These are phyloP conservation scores for Cinnamomum chago DNA, from an alignment of 164 flowering plant species.

Conservation along the genomic window DNA sequence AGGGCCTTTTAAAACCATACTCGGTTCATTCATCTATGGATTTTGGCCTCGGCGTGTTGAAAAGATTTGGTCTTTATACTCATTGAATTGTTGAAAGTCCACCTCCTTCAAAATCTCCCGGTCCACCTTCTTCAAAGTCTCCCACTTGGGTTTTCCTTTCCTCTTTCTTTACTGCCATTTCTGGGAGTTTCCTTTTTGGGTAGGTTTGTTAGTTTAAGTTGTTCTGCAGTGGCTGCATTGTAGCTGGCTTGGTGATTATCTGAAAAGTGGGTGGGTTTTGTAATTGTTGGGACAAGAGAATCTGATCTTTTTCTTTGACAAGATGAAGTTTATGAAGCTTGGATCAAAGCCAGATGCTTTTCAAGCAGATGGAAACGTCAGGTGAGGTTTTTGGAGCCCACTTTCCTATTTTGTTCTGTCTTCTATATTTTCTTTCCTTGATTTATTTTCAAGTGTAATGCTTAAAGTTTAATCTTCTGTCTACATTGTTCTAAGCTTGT, in stretches of 20 bases:
- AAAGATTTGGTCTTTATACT: constrained; percentile 41
- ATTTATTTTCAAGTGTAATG: too few relatives aligned
- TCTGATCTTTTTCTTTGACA: constrained; percentile 20
- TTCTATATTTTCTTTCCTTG: too few relatives aligned
- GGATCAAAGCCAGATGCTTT: constrained; percentile 94
- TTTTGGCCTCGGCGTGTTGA: constrained; percentile 35
- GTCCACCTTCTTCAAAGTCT: constrained; percentile 26
- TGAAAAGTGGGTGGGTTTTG: constrained; percentile 18
- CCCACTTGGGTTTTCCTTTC: constrained; percentile 23
- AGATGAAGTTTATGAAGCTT: constrained; percentile 99
- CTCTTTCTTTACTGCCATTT: constrained; percentile 13
- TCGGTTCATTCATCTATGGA: constrained; percentile 26
- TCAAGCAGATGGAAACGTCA: constrained; percentile 68
- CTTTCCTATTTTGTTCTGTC: background rate
- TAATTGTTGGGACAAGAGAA: background rate
- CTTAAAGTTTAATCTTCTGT: background rate
- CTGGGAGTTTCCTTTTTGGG: constrained; percentile 10
- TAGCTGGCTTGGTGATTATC: constrained; percentile 13
- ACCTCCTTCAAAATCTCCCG: constrained; percentile 26
- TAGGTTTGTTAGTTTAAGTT: constrained; percentile 8
- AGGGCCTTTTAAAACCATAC: constrained; percentile 1
- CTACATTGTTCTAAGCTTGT: background rate
- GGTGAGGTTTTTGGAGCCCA: constrained; percentile 40
- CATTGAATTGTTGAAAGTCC: constrained; percentile 30
- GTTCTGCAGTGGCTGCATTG: background rate